These are phyloP conservation scores for Bidens hawaiensis DNA, from an alignment of 140 eudicot genomes.

Conservation along the genomic window DNA sequence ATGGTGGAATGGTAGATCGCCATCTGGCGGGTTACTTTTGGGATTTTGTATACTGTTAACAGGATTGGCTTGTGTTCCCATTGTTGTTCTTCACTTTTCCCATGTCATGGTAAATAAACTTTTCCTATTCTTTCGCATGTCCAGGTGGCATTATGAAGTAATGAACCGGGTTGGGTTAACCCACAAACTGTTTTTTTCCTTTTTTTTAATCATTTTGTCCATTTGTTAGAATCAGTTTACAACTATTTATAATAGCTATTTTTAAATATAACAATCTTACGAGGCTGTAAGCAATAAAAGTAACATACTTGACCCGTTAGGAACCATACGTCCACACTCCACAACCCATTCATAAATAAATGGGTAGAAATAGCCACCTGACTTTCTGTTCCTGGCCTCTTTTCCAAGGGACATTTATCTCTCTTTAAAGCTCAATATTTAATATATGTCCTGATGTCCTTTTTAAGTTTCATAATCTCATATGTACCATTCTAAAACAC, in stretches of 20 bases:
- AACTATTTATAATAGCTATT: not conserved
- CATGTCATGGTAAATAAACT: constrained; percentile 68
- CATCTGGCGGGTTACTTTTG: constrained; percentile 88
- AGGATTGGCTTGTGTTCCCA: constrained; percentile 81
- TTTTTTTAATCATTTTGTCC: not conserved
- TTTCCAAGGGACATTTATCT: not conserved
- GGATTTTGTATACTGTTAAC: constrained; percentile 81
- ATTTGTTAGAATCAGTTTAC: not conserved
- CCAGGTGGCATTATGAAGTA: not conserved
- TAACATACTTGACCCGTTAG: not conserved
- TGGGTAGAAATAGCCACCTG: not conserved
- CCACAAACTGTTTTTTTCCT: not conserved
- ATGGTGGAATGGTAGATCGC: constrained; percentile 98
- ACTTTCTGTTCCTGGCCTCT: not conserved
- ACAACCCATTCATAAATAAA: not conserved
- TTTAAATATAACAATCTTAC: not conserved
- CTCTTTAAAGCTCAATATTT: not conserved
- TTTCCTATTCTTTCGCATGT: constrained; percentile 5
- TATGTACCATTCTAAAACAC: not conserved
- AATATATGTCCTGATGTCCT: not conserved
- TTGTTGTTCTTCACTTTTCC: constrained; percentile 95
- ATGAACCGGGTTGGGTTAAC: too few relatives aligned
- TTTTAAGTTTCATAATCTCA: too few relatives aligned
- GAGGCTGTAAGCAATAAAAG: not conserved
- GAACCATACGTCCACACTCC: too few relatives aligned